Conservation (phyloP, 2,329 filamentous ascomycete genomes). For the Phyllosticta citrichinensis region DNA sequence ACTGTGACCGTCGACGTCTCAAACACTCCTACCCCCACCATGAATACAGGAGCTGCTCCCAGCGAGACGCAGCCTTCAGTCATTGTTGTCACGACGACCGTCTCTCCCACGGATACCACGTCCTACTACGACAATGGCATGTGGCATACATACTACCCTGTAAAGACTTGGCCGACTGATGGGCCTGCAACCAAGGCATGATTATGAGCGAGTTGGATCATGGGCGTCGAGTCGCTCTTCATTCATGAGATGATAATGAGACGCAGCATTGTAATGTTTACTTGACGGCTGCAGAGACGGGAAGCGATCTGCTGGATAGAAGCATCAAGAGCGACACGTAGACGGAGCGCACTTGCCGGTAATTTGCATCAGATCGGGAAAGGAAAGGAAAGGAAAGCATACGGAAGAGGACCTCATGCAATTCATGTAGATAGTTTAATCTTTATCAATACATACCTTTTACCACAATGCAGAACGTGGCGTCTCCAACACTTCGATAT, state of each 20-base stretch:
- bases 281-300: neutral
- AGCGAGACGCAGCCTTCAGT: constrained; percentile 14
- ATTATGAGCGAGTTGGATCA: neutral
- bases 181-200: neutral
- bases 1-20: constrained; percentile 4
- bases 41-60: neutral
- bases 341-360: neutral
- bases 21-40: neutral
- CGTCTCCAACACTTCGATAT: neutral
- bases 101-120: constrained; percentile 18
- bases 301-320: neutral
- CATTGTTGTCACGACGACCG: constrained; percentile 20
- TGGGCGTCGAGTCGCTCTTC: neutral
- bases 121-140: constrained; percentile 36
- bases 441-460: neutral
- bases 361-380: neutral
- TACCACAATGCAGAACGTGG: neutral
- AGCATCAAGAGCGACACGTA: neutral
- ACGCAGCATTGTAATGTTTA: neutral
- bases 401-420: neutral
- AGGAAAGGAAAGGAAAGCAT: neutral
- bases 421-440: neutral
- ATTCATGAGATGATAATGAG: neutral
- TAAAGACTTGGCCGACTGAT: constrained; percentile 21
- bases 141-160: constrained; percentile 34